Conservation (phyloP, 208 protist species). For the Leishmania lainsoni region DNA sequence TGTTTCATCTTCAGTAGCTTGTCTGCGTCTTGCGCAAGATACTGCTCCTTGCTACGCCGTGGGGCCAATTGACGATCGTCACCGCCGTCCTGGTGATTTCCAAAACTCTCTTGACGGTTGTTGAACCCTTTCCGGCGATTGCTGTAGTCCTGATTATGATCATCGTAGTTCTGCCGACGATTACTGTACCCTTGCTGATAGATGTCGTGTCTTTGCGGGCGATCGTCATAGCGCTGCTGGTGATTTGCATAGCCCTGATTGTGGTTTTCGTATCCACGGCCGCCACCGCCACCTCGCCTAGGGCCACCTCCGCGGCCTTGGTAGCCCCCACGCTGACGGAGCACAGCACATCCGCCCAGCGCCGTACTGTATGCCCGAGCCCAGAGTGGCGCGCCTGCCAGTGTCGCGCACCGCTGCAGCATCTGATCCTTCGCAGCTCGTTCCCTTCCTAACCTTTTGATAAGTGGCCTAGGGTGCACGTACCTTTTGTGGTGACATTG, state of each 20-base stretch:
- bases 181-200: conserved; percentile 14
- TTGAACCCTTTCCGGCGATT: conserved; percentile 8
- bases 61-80: conserved; percentile 6
- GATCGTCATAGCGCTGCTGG: conserved; percentile 13
- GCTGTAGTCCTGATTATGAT: neutral
- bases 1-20: conserved; percentile 71
- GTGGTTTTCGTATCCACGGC: conserved; percentile 11
- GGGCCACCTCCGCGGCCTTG: conserved; percentile 7
- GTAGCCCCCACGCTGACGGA: conserved; percentile 16
- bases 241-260: conserved; percentile 9
- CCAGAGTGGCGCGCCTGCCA: neutral
- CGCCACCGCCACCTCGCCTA: neutral
- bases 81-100: conserved; percentile 3
- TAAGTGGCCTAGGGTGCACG: neutral
- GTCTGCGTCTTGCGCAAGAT: conserved; percentile 51
- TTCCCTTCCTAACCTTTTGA: neutral
- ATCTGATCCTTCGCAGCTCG: neutral
- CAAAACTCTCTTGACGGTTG: conserved; percentile 2
- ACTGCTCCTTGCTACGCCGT: conserved; percentile 23
- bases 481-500: neutral
- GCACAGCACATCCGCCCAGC: neutral
- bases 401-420: conserved; percentile 4
- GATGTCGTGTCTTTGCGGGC: neutral
- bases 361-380: conserved; percentile 19
- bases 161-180: neutral